phyloP scores from a whole-genome alignment of 176 grass and related monocot genomes.

The Lolium perenne region DNA sequence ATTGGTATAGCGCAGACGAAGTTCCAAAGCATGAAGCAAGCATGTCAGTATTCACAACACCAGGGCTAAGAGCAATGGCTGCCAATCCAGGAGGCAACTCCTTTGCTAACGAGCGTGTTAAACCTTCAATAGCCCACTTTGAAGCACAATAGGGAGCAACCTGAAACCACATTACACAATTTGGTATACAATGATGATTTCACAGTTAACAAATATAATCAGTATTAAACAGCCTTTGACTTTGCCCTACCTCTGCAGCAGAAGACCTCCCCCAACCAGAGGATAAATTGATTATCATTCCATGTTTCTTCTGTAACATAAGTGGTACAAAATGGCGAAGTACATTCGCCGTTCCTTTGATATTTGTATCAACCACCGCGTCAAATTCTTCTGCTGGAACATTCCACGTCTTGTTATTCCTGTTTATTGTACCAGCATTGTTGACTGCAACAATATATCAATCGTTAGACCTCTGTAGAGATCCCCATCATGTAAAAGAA shows the following conservation, averaged over 20 bases:
- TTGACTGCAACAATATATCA: slow-evolving; percentile 65
- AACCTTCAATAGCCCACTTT: slow-evolving; percentile 95
- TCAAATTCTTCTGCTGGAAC: slow-evolving; percentile 96
- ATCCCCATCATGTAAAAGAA: background rate
- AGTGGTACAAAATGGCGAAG: slow-evolving; percentile 91
- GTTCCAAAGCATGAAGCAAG: slow-evolving; percentile 91
- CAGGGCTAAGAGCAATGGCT: slow-evolving; percentile 88
- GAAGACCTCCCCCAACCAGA: slow-evolving; percentile 98
- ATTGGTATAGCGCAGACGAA: slow-evolving; percentile 74
- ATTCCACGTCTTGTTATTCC: slow-evolving; percentile 93
- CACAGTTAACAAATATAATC: slow-evolving; percentile 21
- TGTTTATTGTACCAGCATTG: slow-evolving; percentile 95
- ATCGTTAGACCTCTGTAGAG: slow-evolving; percentile 41
- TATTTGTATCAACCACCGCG: slow-evolving; percentile 89
- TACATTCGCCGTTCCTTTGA: slow-evolving; percentile 88
- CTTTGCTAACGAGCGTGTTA: slow-evolving; percentile 88
- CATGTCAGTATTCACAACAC: slow-evolving; percentile 96
- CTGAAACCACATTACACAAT: slow-evolving; percentile 46
- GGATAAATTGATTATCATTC: slow-evolving; percentile 88
- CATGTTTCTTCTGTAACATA: slow-evolving; percentile 91
- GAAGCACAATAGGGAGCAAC: slow-evolving; percentile 94
- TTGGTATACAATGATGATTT: slow-evolving; percentile 17
- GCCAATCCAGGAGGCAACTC: slow-evolving; percentile 90
- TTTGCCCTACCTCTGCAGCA: slow-evolving; percentile 72
- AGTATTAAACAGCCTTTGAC: background rate